These are phyloP conservation scores for Malassezia vespertilionis DNA, from an alignment of 1,284 basidiomycete genomes.

Conservation along the genomic window DNA sequence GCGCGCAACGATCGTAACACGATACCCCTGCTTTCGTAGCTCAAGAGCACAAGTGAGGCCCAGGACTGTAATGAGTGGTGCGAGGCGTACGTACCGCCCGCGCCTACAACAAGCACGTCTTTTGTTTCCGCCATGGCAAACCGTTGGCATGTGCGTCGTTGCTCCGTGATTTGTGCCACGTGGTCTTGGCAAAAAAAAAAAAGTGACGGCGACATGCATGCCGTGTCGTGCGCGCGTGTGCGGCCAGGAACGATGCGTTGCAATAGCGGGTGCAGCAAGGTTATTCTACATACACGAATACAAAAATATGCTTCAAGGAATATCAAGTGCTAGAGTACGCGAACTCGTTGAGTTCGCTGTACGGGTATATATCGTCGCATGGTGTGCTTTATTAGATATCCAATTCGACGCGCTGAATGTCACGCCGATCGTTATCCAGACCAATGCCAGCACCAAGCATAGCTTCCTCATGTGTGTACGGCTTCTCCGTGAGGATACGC, in stretches of 20 bases:
- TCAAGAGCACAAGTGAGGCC: slow-evolving; percentile 50
- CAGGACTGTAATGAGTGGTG: slow-evolving; percentile 45
- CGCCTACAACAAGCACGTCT: slow-evolving; percentile 26
- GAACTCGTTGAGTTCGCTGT: no score
- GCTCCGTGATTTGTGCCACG: no score
- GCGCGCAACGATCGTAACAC: slow-evolving; percentile 57
- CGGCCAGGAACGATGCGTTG: no score
- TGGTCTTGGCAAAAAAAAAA: no score
- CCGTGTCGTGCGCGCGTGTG: no score
- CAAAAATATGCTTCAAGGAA: no score
- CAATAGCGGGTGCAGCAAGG: no score
- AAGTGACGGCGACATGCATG: no score
- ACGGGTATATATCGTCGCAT: no score
- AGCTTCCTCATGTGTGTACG: slow-evolving; percentile 44
- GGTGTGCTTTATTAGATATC: neutral
- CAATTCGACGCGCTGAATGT: slow-evolving; percentile 7
- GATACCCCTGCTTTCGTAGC: slow-evolving; percentile 50
- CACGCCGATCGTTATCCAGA: slow-evolving; percentile 38
- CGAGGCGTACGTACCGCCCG: slow-evolving; percentile 22
- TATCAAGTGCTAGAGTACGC: neutral
- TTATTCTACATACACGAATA: no score
- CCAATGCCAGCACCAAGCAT: slow-evolving; percentile 38
- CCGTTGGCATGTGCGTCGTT: no score
- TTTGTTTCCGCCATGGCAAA: no score
- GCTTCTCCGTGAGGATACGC: slow-evolving; percentile 35